Evolutionary conservation across 2,329 filamentous ascomycete genomes (phyloP).

Genomic region (Dryadomyces quercivorus): DNA sequence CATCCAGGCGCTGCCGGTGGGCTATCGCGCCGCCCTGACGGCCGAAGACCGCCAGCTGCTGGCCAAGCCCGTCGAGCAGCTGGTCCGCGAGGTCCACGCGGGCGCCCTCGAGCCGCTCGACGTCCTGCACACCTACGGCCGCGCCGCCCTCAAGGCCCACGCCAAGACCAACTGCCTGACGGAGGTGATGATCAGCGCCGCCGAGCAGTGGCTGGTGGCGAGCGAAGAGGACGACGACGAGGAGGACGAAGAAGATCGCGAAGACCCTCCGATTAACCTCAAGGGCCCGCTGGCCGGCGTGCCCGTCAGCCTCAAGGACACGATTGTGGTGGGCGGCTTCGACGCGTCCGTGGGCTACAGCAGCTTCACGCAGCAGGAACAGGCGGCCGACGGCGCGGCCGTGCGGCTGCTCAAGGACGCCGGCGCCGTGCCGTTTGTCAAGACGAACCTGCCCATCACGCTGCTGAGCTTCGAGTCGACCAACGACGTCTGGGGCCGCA

Average conservation of each 20-base stretch:
- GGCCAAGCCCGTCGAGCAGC: slow-evolving; percentile 59
- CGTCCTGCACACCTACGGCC: slow-evolving; percentile 76
- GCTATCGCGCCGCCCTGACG: slow-evolving; percentile 56
- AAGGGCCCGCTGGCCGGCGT: slow-evolving; percentile 78
- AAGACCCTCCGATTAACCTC: slow-evolving; percentile 49
- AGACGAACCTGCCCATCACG: slow-evolving; percentile 82
- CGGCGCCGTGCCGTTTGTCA: slow-evolving; percentile 81
- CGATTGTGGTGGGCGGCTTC: slow-evolving; percentile 68
- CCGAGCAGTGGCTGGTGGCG: slow-evolving; percentile 56
- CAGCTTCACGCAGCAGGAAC: slow-evolving; percentile 54
- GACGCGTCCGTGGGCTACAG: slow-evolving; percentile 77
- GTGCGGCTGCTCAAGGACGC: slow-evolving; percentile 73
- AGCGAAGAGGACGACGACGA: not conserved
- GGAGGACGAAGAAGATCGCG: not conserved
- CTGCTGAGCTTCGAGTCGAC: slow-evolving; percentile 76
- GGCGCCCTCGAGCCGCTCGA: slow-evolving; percentile 52
- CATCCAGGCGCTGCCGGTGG: slow-evolving; percentile 48
- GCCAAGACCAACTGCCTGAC: slow-evolving; percentile 71
- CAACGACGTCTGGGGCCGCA: slow-evolving; percentile 68
- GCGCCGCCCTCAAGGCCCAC: slow-evolving; percentile 73
- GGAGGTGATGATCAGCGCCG: slow-evolving; percentile 68
- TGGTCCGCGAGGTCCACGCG: slow-evolving; percentile 69
- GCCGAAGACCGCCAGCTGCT: slow-evolving; percentile 54
- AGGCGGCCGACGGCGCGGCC: slow-evolving; percentile 53
- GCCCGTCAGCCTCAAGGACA: slow-evolving; percentile 74